A percentile compares a stretch with the other conserved stretches of the same genome.
phyloP scores from a whole-genome alignment of 2,329 filamentous ascomycete species.

The Decorospora gaudefroyi region DNA sequence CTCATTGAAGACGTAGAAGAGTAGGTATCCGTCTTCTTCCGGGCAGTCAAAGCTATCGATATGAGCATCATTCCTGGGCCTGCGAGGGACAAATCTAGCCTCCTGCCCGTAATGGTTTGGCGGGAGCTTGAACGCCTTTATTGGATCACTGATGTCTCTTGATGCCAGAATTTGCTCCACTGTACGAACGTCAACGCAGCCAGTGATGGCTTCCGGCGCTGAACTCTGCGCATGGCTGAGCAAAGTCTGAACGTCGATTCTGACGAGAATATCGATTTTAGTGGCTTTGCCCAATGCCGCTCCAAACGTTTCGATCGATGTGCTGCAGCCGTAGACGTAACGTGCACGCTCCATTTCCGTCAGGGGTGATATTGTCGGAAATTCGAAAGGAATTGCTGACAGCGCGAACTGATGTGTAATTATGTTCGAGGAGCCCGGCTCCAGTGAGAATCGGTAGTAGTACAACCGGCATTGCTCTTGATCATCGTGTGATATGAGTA shows the following conservation, averaged over 20 bases:
- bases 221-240: slow-evolving; percentile 58
- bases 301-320: slow-evolving; percentile 61
- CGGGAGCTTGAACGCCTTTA: slow-evolving; percentile 66
- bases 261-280: slow-evolving; percentile 68
- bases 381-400: slow-evolving; percentile 68
- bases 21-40: slow-evolving; percentile 70
- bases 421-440: slow-evolving; percentile 31
- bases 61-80: slow-evolving; percentile 11
- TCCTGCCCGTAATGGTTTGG: slow-evolving; percentile 67
- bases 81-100: slow-evolving; percentile 63
- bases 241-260: slow-evolving; percentile 61
- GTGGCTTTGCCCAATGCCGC: slow-evolving; percentile 65
- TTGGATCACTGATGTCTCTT: slow-evolving; percentile 55
- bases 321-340: slow-evolving; percentile 71
- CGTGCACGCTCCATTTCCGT: slow-evolving; percentile 61
- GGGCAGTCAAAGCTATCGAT: slow-evolving; percentile 4
- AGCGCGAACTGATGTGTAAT: slow-evolving; percentile 69
- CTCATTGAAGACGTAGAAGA: slow-evolving; percentile 74
- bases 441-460: slow-evolving; percentile 66
- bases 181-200: slow-evolving; percentile 64
- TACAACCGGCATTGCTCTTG: slow-evolving; percentile 71
- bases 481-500: slow-evolving; percentile 50
- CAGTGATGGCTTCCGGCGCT: slow-evolving; percentile 57
- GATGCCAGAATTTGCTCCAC: slow-evolving; percentile 58
- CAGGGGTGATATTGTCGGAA: slow-evolving; percentile 63